phyloP scores from a whole-genome alignment of 164 flowering plant species.

The Platanus orientalis region DNA sequence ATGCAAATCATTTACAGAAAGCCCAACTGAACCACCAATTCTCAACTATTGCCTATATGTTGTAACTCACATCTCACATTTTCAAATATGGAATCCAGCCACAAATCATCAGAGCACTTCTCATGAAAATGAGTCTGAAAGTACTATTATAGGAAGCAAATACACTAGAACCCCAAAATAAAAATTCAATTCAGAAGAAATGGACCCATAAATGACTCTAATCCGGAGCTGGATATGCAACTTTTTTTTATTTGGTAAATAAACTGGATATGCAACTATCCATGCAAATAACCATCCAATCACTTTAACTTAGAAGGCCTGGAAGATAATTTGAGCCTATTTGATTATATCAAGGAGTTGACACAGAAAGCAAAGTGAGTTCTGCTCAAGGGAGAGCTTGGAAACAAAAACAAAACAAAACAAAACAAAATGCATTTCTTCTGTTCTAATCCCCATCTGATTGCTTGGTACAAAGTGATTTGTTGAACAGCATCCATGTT shows the following conservation, averaged over 20 bases:
- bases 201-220: background rate
- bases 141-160: background rate
- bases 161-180: background rate
- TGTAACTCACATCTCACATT: background rate
- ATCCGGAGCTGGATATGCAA: no score
- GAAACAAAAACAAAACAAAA: no score
- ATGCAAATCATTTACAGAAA: no score
- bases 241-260: no score
- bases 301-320: background rate
- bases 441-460: background rate
- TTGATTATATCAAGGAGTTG: no score
- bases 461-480: background rate
- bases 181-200: background rate
- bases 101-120: background rate
- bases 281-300: background rate
- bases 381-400: no score
- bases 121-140: background rate
- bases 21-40: no score
- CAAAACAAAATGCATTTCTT: no score
- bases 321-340: background rate
- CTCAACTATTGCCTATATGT: no score
- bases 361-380: no score
- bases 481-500: background rate
- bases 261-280: no score
- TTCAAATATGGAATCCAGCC: background rate